Evolutionary conservation across 2,329 filamentous ascomycete genomes (phyloP).

Genomic region (Colletotrichum karsti): DNA sequence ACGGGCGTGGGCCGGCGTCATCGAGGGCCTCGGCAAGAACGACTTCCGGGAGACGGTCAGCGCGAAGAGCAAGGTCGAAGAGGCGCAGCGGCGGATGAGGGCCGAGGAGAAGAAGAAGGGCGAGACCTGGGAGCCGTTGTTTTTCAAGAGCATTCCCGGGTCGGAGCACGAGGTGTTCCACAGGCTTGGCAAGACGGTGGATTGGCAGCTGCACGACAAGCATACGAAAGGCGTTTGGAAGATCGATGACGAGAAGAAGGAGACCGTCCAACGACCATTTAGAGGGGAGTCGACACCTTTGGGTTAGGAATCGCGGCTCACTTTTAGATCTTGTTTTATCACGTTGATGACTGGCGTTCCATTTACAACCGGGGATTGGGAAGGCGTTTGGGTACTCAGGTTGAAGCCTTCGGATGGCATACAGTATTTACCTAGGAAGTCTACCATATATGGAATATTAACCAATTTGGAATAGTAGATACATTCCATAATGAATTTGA

Average conservation of each 20-base stretch:
- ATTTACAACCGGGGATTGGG: neutral
- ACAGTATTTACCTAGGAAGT: neutral
- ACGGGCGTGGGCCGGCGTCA: constrained; percentile 82
- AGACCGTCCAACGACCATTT: constrained; percentile 40
- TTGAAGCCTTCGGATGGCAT: neutral
- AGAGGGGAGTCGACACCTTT: constrained; percentile 41
- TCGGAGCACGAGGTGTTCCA: constrained; percentile 41
- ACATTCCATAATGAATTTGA: too few species aligned
- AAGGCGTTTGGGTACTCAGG: neutral
- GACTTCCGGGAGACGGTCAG: constrained; percentile 76
- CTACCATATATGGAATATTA: too few species aligned
- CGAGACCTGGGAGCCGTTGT: constrained; percentile 49
- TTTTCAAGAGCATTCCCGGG: constrained; percentile 39
- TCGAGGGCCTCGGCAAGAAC: constrained; percentile 73
- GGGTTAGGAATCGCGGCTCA: constrained; percentile 18
- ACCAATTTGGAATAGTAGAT: too few species aligned
- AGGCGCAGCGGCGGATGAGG: constrained; percentile 80
- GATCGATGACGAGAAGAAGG: constrained; percentile 36
- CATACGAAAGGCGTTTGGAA: constrained; percentile 49
- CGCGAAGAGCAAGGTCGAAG: constrained; percentile 84
- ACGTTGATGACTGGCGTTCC: neutral
- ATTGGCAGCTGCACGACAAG: constrained; percentile 40
- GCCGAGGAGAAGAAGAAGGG: constrained; percentile 67
- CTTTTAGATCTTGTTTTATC: neutral
- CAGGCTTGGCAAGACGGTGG: constrained; percentile 37